Conservation (phyloP, 768 basidiomycete genomes). For the Leccinum olivaceopallidum region DNA sequence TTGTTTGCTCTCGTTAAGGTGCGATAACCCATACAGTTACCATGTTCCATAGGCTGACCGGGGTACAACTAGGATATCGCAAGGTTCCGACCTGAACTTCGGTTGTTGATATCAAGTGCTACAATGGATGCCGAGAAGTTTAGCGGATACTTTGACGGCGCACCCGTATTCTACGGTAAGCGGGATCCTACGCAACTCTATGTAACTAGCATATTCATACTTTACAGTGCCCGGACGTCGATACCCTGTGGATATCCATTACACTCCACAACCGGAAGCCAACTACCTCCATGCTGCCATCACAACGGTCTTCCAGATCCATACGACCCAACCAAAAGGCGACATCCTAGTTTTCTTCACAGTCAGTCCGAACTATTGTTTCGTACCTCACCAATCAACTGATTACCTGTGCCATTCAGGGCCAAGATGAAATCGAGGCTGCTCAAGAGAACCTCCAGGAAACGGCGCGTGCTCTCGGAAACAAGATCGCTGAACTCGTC, state of each 20-base stretch:
- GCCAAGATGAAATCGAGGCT: conserved; percentile 99
- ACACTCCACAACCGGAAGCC: conserved; percentile 98
- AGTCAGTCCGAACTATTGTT: conserved; percentile 42
- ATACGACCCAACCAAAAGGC: conserved; percentile 96
- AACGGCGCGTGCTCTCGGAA: conserved; percentile 91
- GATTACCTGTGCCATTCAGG: conserved; percentile 39
- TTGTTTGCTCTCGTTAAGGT: conserved; percentile 99
- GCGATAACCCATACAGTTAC: conserved; percentile 35
- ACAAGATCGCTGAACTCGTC: conserved; percentile 93
- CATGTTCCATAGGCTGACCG: conserved; percentile 27
- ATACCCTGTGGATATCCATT: conserved; percentile 98
- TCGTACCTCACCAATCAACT: neutral
- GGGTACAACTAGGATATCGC: conserved; percentile 76
- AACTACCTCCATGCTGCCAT: conserved; percentile 99
- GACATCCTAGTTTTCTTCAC: conserved; percentile 98
- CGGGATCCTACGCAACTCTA: conserved; percentile 8
- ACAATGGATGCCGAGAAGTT: conserved; percentile 99
- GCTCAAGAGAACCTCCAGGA: conserved; percentile 96
- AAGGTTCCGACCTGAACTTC: conserved; percentile 91
- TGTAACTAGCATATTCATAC: conserved; percentile 6
- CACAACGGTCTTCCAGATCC: conserved; percentile 98
- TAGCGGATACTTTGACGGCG: conserved; percentile 94
- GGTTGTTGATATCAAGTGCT: conserved; percentile 91
- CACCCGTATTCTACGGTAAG: conserved; percentile 91
- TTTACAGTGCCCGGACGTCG: conserved; percentile 88